Evolutionary conservation across 306 rosid genomes (phyloP).

Genomic region (Gastrolobium bilobum): DNA sequence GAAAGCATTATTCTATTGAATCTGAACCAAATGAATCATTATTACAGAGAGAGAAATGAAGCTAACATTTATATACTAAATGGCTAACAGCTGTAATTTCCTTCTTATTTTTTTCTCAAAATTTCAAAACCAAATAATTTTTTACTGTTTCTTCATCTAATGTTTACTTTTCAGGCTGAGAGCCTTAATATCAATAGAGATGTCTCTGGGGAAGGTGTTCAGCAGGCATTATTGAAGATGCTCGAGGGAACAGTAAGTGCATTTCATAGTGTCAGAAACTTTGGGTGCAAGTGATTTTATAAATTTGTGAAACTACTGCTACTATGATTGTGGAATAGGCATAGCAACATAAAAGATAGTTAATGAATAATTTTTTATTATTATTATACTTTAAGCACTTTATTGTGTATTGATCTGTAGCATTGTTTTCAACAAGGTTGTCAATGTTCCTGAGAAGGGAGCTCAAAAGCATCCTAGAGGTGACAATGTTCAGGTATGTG

Average conservation of each 20-base stretch:
- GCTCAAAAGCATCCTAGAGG: slow-evolving; percentile 98
- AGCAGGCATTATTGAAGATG: slow-evolving; percentile 96
- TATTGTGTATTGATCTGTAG: slow-evolving; percentile 40
- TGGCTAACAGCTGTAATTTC: too few species aligned
- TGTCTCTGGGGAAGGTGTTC: slow-evolving; percentile 99
- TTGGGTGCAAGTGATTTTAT: slow-evolving; percentile 9
- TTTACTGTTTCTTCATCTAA: slow-evolving; percentile 21
- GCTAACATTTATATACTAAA: too few species aligned
- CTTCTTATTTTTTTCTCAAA: background rate
- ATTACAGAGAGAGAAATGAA: too few species aligned
- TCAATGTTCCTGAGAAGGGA: slow-evolving; percentile 98
- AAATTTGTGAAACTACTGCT: slow-evolving; percentile 21
- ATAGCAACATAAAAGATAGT: background rate
- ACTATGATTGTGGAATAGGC: background rate
- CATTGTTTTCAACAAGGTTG: slow-evolving; percentile 69
- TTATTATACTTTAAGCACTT: slow-evolving; percentile 21
- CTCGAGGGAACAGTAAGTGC: slow-evolving; percentile 97
- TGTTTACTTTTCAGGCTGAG: slow-evolving; percentile 80
- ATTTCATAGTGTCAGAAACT: slow-evolving; percentile 27
- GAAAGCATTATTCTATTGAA: too few species aligned
- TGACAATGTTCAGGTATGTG: slow-evolving; percentile 87
- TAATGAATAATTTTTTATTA: background rate
- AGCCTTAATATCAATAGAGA: slow-evolving; percentile 97
- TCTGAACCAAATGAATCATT: too few species aligned
- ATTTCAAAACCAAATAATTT: slow-evolving; percentile 28